Conservation (phyloP, 78 protist species). For the Speleostelium caveatum region DNA sequence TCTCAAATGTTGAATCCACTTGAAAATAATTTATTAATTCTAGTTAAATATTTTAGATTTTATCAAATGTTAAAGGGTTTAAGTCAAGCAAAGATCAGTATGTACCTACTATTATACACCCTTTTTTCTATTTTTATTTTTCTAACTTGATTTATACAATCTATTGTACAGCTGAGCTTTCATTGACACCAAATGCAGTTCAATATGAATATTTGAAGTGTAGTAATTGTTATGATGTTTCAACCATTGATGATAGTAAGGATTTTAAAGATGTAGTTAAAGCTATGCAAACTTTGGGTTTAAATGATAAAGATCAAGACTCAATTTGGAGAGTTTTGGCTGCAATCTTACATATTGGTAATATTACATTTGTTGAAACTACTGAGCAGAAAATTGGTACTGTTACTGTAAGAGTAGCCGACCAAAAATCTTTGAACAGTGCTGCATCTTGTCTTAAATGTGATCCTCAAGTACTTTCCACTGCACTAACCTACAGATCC, state of each 20-base stretch:
- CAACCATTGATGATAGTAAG: slow-evolving; percentile 84
- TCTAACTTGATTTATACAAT: neutral
- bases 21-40: neutral
- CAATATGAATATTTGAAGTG: slow-evolving; percentile 44
- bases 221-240: slow-evolving; percentile 79
- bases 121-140: neutral
- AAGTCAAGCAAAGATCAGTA: slow-evolving; percentile 38
- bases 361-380: slow-evolving; percentile 79
- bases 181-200: slow-evolving; percentile 26
- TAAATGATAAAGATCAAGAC: slow-evolving; percentile 65
- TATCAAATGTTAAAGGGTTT: slow-evolving; percentile 90
- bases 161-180: slow-evolving; percentile 29
- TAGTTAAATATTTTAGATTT: slow-evolving; percentile 80
- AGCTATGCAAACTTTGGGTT: slow-evolving; percentile 85
- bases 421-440: slow-evolving; percentile 15
- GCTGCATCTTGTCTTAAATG: slow-evolving; percentile 69
- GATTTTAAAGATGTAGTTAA: slow-evolving; percentile 60
- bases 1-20: neutral
- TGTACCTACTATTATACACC: neutral
- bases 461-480: slow-evolving; percentile 14
- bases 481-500: slow-evolving; percentile 73
- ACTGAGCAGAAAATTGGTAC: slow-evolving; percentile 53
- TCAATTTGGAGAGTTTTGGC: slow-evolving; percentile 76
- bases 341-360: slow-evolving; percentile 88
- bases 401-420: slow-evolving; percentile 10